These are phyloP conservation scores for Ajuga reptans DNA, from an alignment of 305 asterid species.

Conservation along the genomic window DNA sequence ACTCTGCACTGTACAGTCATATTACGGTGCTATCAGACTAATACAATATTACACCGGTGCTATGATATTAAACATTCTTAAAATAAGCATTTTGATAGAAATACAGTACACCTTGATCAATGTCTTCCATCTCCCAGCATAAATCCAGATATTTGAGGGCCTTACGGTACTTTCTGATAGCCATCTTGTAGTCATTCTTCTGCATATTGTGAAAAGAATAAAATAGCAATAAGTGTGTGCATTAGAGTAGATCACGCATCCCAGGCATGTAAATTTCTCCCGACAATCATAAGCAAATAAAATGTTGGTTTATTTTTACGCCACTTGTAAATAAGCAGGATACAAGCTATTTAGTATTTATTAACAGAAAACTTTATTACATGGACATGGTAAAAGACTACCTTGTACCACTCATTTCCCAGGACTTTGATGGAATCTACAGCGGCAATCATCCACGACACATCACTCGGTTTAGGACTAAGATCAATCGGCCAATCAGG, in stretches of 20 bases:
- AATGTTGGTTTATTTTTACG: neutral
- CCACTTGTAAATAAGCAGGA: neutral
- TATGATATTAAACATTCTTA: neutral
- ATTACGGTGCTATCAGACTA: constrained; percentile 16
- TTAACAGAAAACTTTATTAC: neutral
- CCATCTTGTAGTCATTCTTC: constrained; percentile 92
- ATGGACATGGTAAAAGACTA: constrained; percentile 11
- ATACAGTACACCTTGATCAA: constrained; percentile 49
- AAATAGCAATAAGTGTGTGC: neutral
- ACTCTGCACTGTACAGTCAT: constrained; percentile 46
- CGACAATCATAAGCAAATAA: neutral
- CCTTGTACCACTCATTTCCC: constrained; percentile 85
- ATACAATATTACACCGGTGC: neutral
- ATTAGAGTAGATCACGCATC: neutral
- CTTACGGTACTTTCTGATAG: constrained; percentile 77
- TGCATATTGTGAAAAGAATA: constrained; percentile 21
- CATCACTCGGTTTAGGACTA: constrained; percentile 37
- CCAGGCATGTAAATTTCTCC: neutral
- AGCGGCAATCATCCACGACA: constrained; percentile 56
- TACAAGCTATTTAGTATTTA: neutral
- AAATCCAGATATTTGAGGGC: constrained; percentile 76
- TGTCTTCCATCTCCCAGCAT: constrained; percentile 82
- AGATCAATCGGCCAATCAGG: constrained; percentile 89
- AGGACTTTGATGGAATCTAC: constrained; percentile 52
- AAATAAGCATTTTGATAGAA: neutral